Percentiles rank a stretch among this genome's conserved stretches.
phyloP scores from a whole-genome alignment of 2,329 filamentous ascomycete species.

The Fusarium chlamydosporum region DNA sequence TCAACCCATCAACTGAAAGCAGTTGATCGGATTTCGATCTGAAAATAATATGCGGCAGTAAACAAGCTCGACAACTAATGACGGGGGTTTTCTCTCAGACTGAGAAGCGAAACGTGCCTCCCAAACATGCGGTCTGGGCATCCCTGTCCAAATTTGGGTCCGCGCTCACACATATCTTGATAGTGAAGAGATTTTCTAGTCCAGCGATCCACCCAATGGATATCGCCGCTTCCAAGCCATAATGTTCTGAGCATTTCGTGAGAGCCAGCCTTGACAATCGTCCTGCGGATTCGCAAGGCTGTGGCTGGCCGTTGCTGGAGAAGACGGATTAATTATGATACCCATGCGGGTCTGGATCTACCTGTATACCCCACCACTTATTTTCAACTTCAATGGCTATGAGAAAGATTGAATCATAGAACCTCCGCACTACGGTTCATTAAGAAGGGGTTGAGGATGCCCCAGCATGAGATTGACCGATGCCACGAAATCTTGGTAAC shows the following conservation, averaged over 20 bases:
- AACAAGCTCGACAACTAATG: conserved; percentile 14
- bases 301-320: conserved; percentile 32
- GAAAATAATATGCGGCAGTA: conserved; percentile 19
- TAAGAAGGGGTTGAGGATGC: conserved; percentile 33
- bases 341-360: conserved; percentile 20
- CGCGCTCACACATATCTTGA: conserved; percentile 32
- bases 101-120: conserved; percentile 37
- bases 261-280: conserved; percentile 29
- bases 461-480: conserved; percentile 15
- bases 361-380: conserved; percentile 34
- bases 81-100: conserved; percentile 8
- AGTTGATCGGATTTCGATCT: conserved; percentile 24
- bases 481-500: conserved; percentile 34
- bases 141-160: conserved; percentile 44
- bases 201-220: conserved; percentile 47
- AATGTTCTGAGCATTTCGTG: conserved; percentile 21
- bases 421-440: conserved; percentile 4
- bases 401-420: conserved; percentile 29
- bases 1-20: conserved; percentile 27
- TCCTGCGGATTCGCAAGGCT: conserved; percentile 45
- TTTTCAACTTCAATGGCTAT: conserved; percentile 37
- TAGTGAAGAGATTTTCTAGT: conserved; percentile 46
- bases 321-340: conserved; percentile 35
- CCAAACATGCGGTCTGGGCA: conserved; percentile 48
- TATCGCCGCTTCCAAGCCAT: conserved; percentile 43